Base-by-base conservation (phyloP, 2,329 filamentous ascomycete species). In the Diplodia sapinea region DNA sequence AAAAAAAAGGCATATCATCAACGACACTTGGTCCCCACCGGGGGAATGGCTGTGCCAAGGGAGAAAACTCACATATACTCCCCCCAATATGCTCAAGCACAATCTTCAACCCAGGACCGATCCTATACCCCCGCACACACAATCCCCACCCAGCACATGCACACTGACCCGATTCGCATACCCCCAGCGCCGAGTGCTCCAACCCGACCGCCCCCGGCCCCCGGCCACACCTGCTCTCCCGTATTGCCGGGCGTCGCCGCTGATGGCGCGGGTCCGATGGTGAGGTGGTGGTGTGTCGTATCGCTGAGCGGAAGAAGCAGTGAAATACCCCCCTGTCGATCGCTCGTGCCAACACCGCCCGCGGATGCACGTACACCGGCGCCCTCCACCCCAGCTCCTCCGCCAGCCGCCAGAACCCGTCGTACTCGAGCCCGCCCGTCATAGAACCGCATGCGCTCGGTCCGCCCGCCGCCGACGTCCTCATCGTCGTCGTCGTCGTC, bases 281-380 rank as follows among this genome's bases (percentile, higher is more conserved):
- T 23, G 23, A 23, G 23, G 23, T 23, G 23, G 23, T 23, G 23
- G 23, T 23, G 23, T 23, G 23, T 23, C 23, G 23, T 23, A 23
- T 23, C 23, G 23, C 23, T 23, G 23, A 23, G 23, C 23, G 23
- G 23, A 23, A 23, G 23, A 23, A 23, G 23, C 23, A 23, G 23
- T 23, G 23, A 23, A 23, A 23, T 23, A 23, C 23, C 23, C 23
- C 23, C 23, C 23, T 23, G 23, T 23, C 23, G 23, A 23, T 23
- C 23, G 23, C 23, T 23, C 23, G 23, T 23, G 23, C 23, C 23
- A 23, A 23, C 23, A 23, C 23, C 23, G 84, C 83, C 57, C 84
- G 80, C 0, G 87, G 88, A 74, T 90, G 88, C 0, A 90, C 79
- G 72, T 90, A 90, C 61, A 90, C 81, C 0, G 88, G 87, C 0